Percentiles rank a stretch among this genome's conserved stretches.
These are phyloP conservation scores for Malbranchea zuffiana DNA, from an alignment of 2,329 filamentous ascomycete species.

Conservation along the genomic window DNA sequence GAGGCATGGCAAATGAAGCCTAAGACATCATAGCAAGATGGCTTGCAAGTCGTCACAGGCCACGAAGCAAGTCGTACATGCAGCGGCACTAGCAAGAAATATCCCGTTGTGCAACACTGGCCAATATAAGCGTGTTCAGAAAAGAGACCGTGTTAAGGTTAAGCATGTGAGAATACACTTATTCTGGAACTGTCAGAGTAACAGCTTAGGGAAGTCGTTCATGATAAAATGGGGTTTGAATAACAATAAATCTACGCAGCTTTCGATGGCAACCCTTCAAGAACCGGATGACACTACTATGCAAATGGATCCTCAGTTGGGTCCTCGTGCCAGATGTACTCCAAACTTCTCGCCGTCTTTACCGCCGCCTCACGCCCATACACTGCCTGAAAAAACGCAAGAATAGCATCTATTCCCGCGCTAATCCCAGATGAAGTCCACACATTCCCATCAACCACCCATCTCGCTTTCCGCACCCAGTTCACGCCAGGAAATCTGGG, in stretches of 20 bases:
- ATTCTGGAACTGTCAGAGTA: too few species aligned
- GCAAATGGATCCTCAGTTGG: conserved; percentile 47
- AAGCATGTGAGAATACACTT: too few species aligned
- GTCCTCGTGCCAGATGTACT: conserved; percentile 49
- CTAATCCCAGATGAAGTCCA: conserved; percentile 56
- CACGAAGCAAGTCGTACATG: too few species aligned
- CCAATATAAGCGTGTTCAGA: too few species aligned
- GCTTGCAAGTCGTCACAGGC: too few species aligned
- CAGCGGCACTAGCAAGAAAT: too few species aligned
- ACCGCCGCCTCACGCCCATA: conserved; percentile 45
- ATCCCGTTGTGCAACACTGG: too few species aligned
- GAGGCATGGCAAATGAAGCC: too few species aligned
- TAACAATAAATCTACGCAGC: background rate
- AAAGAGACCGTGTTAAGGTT: too few species aligned
- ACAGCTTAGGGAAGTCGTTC: too few species aligned
- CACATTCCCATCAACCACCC: conserved; percentile 54
- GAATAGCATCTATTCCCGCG: conserved; percentile 52
- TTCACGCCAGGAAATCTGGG: conserved; percentile 41
- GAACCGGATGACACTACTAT: background rate
- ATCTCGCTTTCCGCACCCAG: conserved; percentile 53
- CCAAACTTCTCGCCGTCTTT: conserved; percentile 41
- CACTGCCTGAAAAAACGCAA: conserved; percentile 45
- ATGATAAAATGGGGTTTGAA: background rate
- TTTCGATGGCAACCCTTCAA: background rate
- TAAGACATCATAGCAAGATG: too few species aligned